Evolutionary conservation across 306 rosid species (phyloP).

Genomic region (Trichosanthes cucumerina): DNA sequence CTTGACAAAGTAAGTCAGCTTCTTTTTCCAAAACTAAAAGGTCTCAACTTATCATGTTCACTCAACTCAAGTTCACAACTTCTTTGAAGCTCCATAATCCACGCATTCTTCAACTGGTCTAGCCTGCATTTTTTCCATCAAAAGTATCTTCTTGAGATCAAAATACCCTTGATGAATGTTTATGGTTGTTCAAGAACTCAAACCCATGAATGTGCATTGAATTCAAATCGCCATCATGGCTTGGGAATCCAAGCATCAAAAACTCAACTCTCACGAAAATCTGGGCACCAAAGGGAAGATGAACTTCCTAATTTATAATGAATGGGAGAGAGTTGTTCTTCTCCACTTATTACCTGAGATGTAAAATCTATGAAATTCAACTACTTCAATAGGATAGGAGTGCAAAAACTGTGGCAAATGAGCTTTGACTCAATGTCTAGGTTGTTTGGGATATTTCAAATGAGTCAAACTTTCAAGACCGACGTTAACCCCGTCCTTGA

Average conservation of each 20-base stretch:
- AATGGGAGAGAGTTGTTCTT: not conserved
- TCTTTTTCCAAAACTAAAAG: too few relatives aligned
- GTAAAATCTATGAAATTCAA: not conserved
- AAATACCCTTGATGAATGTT: too few relatives aligned
- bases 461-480: not conserved
- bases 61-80: too few relatives aligned
- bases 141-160: too few relatives aligned
- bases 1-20: too few relatives aligned
- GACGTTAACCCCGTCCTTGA: too few relatives aligned
- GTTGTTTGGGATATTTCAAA: not conserved
- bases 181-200: not conserved
- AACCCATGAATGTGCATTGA: not conserved
- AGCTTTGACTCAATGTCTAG: not conserved
- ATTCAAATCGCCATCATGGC: not conserved
- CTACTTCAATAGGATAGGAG: not conserved
- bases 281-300: not conserved
- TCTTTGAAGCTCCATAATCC: too few relatives aligned
- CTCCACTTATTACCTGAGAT: not conserved
- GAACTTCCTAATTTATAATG: not conserved
- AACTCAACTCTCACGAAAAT: not conserved
- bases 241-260: not conserved
- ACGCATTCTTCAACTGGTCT: too few relatives aligned
- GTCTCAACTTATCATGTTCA: too few relatives aligned
- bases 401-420: not conserved
- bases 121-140: too few relatives aligned